Base-by-base conservation (phyloP, 2,329 filamentous ascomycete genomes). In the Penicillium sp. region DNA sequence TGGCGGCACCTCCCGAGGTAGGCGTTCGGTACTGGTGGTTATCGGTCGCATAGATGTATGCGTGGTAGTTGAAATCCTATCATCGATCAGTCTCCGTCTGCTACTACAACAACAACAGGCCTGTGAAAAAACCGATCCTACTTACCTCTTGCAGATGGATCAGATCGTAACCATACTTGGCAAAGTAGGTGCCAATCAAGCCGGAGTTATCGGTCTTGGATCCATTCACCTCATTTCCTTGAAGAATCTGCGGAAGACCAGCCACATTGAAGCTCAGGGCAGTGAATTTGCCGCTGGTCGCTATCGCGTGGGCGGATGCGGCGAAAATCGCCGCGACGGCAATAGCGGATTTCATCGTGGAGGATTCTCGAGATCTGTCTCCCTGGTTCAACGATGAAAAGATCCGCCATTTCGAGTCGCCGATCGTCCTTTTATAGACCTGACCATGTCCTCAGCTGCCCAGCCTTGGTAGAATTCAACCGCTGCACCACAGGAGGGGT, bases 51-150 rank as follows among this genome's bases (percentile, higher is more conserved):
- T 85, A 86, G 54, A 86, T 75, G 48, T 75, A 73, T 7, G 79
- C 77, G 56, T 86, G 82, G 65, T 80, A 86, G 67, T 84, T 84
- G 72, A 85, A 85, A 62, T 85, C 81, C 71, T 73, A 18, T 18
- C 18, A 18, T 18, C 18, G 18, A 18, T 18, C 18, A 18, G 18
- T 18, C 18, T 18, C 18, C 18, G 18, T 18, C 18, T 18, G 18
- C 3, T n/a, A n/a, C n/a, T n/a, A n/a, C n/a, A 33, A 0, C 28
- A 48, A 32, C 24, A 36, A 27, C 28, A 13, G 9, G 18, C 32
- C 24, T 2, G 11, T 36, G 27, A 4, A 8, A 8, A 8, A 28
- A 37, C 8, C 9, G 33, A 12, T 3, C 18, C 9, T 28, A 36
- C 52, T 25, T 52, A 76, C 76, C 71, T 85, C 83, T 62, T 86